Percentiles rank a stretch among this genome's conserved stretches.
phyloP scores from a whole-genome alignment of 208 protist species.

The Crithidia brevicula region DNA sequence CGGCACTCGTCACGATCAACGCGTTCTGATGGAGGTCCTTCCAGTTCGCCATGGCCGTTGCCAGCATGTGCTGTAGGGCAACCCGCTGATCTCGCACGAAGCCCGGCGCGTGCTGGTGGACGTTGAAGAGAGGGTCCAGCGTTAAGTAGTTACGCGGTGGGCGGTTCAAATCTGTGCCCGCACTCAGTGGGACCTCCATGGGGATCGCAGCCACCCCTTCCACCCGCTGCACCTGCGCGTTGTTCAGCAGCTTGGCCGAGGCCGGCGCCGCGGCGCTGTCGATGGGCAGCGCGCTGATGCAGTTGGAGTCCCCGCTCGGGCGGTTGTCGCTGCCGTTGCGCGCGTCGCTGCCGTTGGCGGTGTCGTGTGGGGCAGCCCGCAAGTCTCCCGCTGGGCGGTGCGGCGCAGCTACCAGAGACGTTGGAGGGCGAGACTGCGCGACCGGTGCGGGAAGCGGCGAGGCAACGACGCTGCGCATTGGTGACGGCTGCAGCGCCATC shows the following conservation, averaged over 20 bases:
- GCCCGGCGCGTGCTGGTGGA: conserved; percentile 82
- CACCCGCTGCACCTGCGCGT: conserved; percentile 65
- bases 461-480: too few species aligned
- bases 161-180: conserved; percentile 73
- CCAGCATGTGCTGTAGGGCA: conserved; percentile 66
- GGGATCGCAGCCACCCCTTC: conserved; percentile 69
- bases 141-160: conserved; percentile 78
- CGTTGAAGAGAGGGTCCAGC: conserved; percentile 65
- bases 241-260: conserved; percentile 34
- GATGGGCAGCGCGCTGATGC: conserved; percentile 30
- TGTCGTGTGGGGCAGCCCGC: too few species aligned
- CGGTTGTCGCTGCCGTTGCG: background rate
- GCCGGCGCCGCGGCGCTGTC: conserved; percentile 4
- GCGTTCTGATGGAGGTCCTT: conserved; percentile 53
- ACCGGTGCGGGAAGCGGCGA: too few species aligned
- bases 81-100: conserved; percentile 67
- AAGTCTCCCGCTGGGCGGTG: too few species aligned
- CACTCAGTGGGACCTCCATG: conserved; percentile 47
- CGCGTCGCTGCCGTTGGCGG: background rate
- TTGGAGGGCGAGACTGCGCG: too few species aligned
- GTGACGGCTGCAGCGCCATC: too few species aligned
- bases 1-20: conserved; percentile 67
- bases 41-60: conserved; percentile 60
- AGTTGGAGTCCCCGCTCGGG: conserved; percentile 9
- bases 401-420: background rate